These are phyloP conservation scores for Asterophora parasitica DNA, from an alignment of 768 basidiomycete genomes.

Conservation along the genomic window DNA sequence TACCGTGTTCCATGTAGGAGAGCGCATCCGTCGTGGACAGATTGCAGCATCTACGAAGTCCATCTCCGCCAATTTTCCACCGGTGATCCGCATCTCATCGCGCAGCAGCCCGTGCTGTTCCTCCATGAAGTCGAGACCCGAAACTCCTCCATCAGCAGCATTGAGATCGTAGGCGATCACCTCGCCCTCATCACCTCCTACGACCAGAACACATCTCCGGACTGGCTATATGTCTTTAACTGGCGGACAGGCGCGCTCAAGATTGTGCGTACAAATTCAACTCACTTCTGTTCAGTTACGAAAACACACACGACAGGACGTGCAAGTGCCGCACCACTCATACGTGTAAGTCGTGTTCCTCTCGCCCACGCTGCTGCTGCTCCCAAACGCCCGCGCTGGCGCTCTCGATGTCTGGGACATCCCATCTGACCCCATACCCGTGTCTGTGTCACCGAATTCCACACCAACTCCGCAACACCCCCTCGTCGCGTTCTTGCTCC, in stretches of 20 bases:
- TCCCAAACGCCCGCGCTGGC: slow-evolving; percentile 17
- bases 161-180: slow-evolving; percentile 43
- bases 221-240: slow-evolving; percentile 38
- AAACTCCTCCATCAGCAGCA: slow-evolving; percentile 26
- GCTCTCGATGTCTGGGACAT: slow-evolving; percentile 23
- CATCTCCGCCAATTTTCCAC: slow-evolving; percentile 27
- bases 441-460: not conserved
- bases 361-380: slow-evolving; percentile 19
- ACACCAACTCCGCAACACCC: not conserved
- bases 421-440: not conserved
- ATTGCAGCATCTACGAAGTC: too few relatives aligned
- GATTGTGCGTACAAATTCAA: slow-evolving; percentile 21
- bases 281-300: too few relatives aligned
- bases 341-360: slow-evolving; percentile 23
- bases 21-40: not conserved
- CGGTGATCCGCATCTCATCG: slow-evolving; percentile 30
- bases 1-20: not conserved
- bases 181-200: slow-evolving; percentile 35
- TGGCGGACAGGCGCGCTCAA: slow-evolving; percentile 37
- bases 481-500: slow-evolving; percentile 6
- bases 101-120: slow-evolving; percentile 23
- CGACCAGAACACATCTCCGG: slow-evolving; percentile 6
- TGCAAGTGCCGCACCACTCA: slow-evolving; percentile 10
- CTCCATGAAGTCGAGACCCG: slow-evolving; percentile 22
- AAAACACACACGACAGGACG: slow-evolving; percentile 7